Conservation (phyloP, 2,329 filamentous ascomycete genomes). For the Dothidotthia symphoricarpi region DNA sequence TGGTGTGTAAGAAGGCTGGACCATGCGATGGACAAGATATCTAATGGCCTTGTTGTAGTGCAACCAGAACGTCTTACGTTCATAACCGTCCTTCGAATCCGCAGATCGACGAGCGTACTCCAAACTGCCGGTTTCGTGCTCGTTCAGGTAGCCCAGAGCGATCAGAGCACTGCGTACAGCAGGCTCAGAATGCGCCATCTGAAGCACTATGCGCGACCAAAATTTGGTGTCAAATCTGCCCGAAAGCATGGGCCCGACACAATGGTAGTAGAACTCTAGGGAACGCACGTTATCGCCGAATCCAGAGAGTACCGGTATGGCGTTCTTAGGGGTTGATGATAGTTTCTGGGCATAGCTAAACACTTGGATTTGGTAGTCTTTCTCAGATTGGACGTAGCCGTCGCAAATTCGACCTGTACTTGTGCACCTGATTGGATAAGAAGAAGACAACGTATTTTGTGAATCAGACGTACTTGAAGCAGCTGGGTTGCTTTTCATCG, state of each 20-base stretch:
- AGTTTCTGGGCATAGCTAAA: not conserved
- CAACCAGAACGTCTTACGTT: slow-evolving; percentile 30
- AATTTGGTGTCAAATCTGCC: slow-evolving; percentile 38
- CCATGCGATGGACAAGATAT: slow-evolving; percentile 33
- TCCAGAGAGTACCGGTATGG: slow-evolving; percentile 7
- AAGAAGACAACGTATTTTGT: not conserved
- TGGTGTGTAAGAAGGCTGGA: slow-evolving; percentile 33
- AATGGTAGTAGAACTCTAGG: slow-evolving; percentile 45
- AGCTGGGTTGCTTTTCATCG: slow-evolving; percentile 21
- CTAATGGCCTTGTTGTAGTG: slow-evolving; percentile 47
- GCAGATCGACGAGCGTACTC: slow-evolving; percentile 14
- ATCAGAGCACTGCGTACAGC: slow-evolving; percentile 47
- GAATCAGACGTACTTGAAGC: slow-evolving; percentile 14
- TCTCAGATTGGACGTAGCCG: slow-evolving; percentile 17
- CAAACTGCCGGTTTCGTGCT: slow-evolving; percentile 21
- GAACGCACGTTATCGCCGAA: slow-evolving; percentile 20
- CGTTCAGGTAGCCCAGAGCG: slow-evolving; percentile 42
- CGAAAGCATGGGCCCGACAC: slow-evolving; percentile 40
- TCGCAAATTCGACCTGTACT: slow-evolving; percentile 33
- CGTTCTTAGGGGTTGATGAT: not conserved
- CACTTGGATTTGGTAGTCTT: not conserved
- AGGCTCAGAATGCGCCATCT: slow-evolving; percentile 44
- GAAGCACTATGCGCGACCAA: slow-evolving; percentile 45
- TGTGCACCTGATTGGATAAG: slow-evolving; percentile 24
- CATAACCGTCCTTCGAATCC: slow-evolving; percentile 3